Base-by-base conservation (phyloP, 1,284 basidiomycete species). In the Sanghuangporus sanghuang region DNA sequence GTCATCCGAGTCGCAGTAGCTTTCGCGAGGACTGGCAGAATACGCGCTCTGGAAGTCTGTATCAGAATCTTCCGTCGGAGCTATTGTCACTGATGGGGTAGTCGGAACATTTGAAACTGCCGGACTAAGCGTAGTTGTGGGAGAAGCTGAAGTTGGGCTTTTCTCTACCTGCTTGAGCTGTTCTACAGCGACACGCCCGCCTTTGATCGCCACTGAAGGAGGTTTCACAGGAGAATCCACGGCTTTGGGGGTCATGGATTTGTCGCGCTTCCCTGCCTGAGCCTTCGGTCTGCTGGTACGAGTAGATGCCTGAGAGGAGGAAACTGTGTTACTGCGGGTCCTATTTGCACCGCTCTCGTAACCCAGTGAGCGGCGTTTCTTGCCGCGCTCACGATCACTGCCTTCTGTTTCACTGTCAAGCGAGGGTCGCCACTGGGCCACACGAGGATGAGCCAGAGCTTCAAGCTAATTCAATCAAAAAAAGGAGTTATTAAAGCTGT, bases 31-130 rank as follows among this genome's bases (percentile, higher is more conserved):
- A 69, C 87, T 90, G 1, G 81, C 75, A 4, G 89, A 91, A 73
- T 90, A 92, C 44, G 90, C 90, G 68, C 90, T 92, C 73, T 91
- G 89, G 73, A 92, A 92, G 70, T 92, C 90, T 16, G 87, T 88
- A 69, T 92, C 90, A 38, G 90, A 91, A 68, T 91, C 90, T 67
- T 92, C 90, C 9, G 90, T 87, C 27, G 80, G 77, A 12, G 73
- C 73, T 8, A 69, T 75, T 42, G 78, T 76, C 21, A 78, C 68
- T 1, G 74, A 73, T 2, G 78, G 75, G 1, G 79, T 79, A 58
- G 79, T 72, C 18, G 78, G 75, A 18, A 79, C 78, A 3, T 77
- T 77, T 36, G 73, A 72, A 5, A 77, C 76, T n/a, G 63, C 38
- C 9, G 64, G 64, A 32, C 64, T 74, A 27, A 72, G 71, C 14